phyloP scores from a whole-genome alignment of 1,284 basidiomycete species.

The Microbotryomycetes sp. region DNA sequence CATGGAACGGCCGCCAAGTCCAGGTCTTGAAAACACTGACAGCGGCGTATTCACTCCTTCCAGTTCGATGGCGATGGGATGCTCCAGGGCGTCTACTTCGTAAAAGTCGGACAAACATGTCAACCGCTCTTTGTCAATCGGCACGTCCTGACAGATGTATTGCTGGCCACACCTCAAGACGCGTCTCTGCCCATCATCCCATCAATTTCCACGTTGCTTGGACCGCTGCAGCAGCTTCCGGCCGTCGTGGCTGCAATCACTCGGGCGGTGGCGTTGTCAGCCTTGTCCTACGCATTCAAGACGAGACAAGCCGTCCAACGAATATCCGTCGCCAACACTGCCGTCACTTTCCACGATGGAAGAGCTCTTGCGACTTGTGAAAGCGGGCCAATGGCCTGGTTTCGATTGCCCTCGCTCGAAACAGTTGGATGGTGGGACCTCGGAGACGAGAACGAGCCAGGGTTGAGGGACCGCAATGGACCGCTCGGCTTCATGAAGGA shows the following conservation, averaged over 20 bases:
- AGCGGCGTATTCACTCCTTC: too few relatives aligned
- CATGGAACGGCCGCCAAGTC: too few relatives aligned
- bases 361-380: constrained; percentile 48
- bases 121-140: constrained; percentile 41
- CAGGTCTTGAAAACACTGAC: too few relatives aligned
- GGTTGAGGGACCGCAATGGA: constrained; percentile 31
- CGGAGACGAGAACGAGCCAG: constrained; percentile 32
- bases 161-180: constrained; percentile 32
- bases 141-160: constrained; percentile 42
- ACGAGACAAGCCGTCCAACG: constrained; percentile 36
- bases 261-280: constrained; percentile 40
- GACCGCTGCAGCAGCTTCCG: constrained; percentile 42
- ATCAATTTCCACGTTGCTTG: constrained; percentile 47
- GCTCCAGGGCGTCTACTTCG: constrained; percentile 47
- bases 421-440: constrained; percentile 44
- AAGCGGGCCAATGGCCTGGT: constrained; percentile 45
- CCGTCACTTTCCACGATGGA: constrained; percentile 44
- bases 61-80: constrained; percentile 46
- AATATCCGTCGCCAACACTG: constrained; percentile 47
- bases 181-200: constrained; percentile 43
- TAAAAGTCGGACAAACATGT: constrained; percentile 16
- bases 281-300: constrained; percentile 39
- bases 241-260: constrained; percentile 42
- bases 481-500: constrained; percentile 40
- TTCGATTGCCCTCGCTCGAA: constrained; percentile 45